Percentiles rank a stretch among this genome's conserved stretches.
Evolutionary conservation across 805 yeast species (phyloP).

Genomic region (Isabelozyma rhagii): DNA sequence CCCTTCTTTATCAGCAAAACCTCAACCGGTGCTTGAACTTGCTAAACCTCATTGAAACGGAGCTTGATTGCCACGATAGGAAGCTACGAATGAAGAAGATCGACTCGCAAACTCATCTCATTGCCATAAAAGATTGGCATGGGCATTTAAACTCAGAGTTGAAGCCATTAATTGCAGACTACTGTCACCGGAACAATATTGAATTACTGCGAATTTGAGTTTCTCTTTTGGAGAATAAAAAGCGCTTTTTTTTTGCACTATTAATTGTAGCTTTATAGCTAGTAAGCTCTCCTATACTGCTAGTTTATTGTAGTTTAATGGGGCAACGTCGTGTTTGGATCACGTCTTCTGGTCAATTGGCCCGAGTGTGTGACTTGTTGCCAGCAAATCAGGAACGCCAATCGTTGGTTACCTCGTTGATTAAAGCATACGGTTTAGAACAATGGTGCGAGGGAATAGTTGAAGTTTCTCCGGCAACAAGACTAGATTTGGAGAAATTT

Average conservation of each 20-base stretch:
- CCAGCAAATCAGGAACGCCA: slow-evolving; percentile 57
- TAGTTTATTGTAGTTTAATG: too few species aligned
- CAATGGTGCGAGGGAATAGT: slow-evolving; percentile 19
- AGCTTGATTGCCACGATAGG: background rate
- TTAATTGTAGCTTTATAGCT: too few species aligned
- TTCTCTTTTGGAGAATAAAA: background rate
- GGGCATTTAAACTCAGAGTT: slow-evolving; percentile 4
- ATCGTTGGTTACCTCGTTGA: slow-evolving; percentile 38
- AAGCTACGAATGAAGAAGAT: background rate
- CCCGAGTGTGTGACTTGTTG: slow-evolving; percentile 34
- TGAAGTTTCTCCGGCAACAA: slow-evolving; percentile 20
- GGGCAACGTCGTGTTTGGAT: slow-evolving; percentile 15
- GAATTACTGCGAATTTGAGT: background rate
- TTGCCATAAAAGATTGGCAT: slow-evolving; percentile 16
- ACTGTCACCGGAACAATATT: background rate
- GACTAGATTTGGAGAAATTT: slow-evolving; percentile 42
- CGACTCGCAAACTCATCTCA: background rate
- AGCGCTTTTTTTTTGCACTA: too few species aligned
- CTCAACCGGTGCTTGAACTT: slow-evolving; percentile 15
- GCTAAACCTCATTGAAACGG: slow-evolving; percentile 9
- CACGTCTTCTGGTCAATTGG: slow-evolving; percentile 13
- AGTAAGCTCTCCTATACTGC: too few species aligned
- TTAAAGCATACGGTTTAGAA: slow-evolving; percentile 39
- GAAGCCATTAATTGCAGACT: background rate
- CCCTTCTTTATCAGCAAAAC: slow-evolving; percentile 13